Evolutionary conservation across 441 rosid species (phyloP), one percentile per base, ranked within the genome.

Genomic region (Erysimum cheiri): DNA sequence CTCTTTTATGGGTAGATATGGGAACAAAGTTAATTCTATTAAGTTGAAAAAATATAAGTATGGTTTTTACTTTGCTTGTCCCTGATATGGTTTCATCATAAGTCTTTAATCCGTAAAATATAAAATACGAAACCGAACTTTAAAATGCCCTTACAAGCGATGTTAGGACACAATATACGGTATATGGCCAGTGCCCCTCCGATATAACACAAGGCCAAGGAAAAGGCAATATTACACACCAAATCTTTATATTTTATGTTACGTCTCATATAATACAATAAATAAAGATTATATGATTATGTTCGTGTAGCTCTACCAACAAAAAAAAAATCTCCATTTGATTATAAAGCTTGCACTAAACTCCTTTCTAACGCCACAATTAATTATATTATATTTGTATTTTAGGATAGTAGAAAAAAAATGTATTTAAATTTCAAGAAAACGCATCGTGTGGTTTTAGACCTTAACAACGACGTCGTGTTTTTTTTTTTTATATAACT

Each of bases 231-330:
- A 31, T 17, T 22, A 39, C 72, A 11, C 46, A 66, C 67, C 61
- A 73, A 57, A 66, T 73, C 67, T 73, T 73, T 49, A 58, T 66
- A 73, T 48, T 73, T 73, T 39, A 72, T 63, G 35, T 46, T 54
- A 26, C 28, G 28, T 33, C 44, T 46, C 32, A 48, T 56, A 71
- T 26, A 46, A 55, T 55, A 63, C 58, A 63, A 2, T 31, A 47
- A 7, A 36, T 64, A 56, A 29, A 56, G 44, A 15, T n/a, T 57
- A 64, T 29, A 56, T 64, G 49, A 64, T 49, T 49, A 40, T 58
- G 47, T 7, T 59, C 48, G 55, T 66, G 48, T 33, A 65, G 49
- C 52, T 65, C 41, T 36, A 13, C 46, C 46, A 58, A 56, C 43
- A n/a, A n/a, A 10, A 56, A 35, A 31, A 31, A 11, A 3, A 11